These are phyloP conservation scores for Cladosporium halotolerans DNA, from an alignment of 2,329 filamentous ascomycete species.

Conservation along the genomic window DNA sequence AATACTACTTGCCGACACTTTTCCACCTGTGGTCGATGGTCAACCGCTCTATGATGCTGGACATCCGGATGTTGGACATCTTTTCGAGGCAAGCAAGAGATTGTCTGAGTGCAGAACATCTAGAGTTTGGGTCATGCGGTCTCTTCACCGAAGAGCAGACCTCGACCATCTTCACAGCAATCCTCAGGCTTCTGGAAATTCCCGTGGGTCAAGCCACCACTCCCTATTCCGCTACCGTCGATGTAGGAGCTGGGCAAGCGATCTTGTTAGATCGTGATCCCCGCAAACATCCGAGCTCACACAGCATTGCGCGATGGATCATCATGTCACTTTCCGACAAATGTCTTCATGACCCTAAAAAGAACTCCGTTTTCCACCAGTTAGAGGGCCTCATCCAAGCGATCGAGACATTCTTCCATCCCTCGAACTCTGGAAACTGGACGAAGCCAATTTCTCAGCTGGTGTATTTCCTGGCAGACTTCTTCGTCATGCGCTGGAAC, in stretches of 20 bases:
- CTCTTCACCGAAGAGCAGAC: conserved; percentile 92
- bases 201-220: conserved; percentile 94
- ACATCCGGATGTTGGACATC: conserved; percentile 82
- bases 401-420: conserved; percentile 97
- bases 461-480: conserved; percentile 86
- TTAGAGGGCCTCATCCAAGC: conserved; percentile 90
- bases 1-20: conserved; percentile 83
- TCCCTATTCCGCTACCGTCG: conserved; percentile 73
- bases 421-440: conserved; percentile 90
- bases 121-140: conserved; percentile 78
- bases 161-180: conserved; percentile 83
- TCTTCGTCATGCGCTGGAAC: conserved; percentile 97
- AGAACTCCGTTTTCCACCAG: conserved; percentile 66
- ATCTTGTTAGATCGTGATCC: conserved; percentile 86
- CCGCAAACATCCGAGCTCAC: conserved; percentile 84
- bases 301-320: conserved; percentile 89
- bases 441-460: conserved; percentile 84
- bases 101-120: conserved; percentile 65
- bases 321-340: conserved; percentile 86
- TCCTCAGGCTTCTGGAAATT: conserved; percentile 85
- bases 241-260: conserved; percentile 75
- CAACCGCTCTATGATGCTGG: conserved; percentile 79
- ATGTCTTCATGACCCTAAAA: conserved; percentile 64
- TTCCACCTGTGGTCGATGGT: conserved; percentile 96
- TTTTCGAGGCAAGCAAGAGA: conserved; percentile 83